Evolutionary conservation across 2,329 filamentous ascomycete genomes (phyloP).

Genomic region (Orbilia brochopaga): DNA sequence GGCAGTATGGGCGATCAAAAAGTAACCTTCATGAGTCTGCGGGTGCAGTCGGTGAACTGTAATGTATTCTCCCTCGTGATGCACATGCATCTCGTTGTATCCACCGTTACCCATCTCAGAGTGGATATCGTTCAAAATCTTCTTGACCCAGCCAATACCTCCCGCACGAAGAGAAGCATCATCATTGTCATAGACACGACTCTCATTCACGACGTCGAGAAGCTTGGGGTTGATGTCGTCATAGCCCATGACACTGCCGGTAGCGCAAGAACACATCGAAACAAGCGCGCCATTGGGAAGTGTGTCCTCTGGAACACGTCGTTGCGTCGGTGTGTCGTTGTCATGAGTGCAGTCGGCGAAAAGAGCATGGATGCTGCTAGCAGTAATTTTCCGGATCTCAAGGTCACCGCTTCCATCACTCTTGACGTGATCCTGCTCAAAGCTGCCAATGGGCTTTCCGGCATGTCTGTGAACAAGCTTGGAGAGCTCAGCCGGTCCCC

Average conservation of each 20-base stretch:
- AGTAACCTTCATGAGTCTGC: slow-evolving; percentile 88
- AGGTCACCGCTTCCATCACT: slow-evolving; percentile 63
- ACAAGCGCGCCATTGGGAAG: slow-evolving; percentile 92
- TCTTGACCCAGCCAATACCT: slow-evolving; percentile 89
- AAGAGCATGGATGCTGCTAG: slow-evolving; percentile 86
- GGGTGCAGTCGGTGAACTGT: slow-evolving; percentile 96
- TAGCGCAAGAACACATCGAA: slow-evolving; percentile 92
- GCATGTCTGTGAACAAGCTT: slow-evolving; percentile 91
- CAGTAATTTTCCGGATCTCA: slow-evolving; percentile 78
- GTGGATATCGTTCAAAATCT: slow-evolving; percentile 91
- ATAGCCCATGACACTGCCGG: slow-evolving; percentile 96
- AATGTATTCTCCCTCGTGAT: slow-evolving; percentile 94
- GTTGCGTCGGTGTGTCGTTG: slow-evolving; percentile 94
- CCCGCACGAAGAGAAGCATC: slow-evolving; percentile 62
- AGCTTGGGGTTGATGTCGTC: slow-evolving; percentile 94
- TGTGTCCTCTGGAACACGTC: slow-evolving; percentile 90
- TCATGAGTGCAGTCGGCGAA: slow-evolving; percentile 99
- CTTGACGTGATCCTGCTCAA: slow-evolving; percentile 87
- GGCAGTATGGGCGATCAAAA: slow-evolving; percentile 93
- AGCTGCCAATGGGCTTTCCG: slow-evolving; percentile 92
- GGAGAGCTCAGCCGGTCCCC: slow-evolving; percentile 92
- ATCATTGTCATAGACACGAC: slow-evolving; percentile 70
- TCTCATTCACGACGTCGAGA: slow-evolving; percentile 92
- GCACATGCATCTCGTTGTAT: slow-evolving; percentile 93
- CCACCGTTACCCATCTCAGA: slow-evolving; percentile 93